Percentiles rank a stretch among this genome's conserved stretches.
These are phyloP conservation scores for Scheffersomyces quercinus DNA, from an alignment of 1,139 yeast species.

Conservation along the genomic window DNA sequence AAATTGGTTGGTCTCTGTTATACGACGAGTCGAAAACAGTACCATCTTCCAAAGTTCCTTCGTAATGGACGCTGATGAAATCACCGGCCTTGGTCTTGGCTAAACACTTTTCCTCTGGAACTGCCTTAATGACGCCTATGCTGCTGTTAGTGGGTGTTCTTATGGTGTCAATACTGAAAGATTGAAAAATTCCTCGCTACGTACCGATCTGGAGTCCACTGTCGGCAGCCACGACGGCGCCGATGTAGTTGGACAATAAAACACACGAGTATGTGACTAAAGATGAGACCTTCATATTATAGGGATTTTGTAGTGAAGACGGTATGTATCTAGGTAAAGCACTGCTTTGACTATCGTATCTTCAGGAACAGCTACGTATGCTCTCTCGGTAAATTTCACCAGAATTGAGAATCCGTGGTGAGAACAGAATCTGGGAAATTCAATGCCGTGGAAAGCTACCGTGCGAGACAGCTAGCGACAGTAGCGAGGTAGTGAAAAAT, in stretches of 20 bases:
- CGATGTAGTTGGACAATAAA: constrained; percentile 1
- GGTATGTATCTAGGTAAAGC: too few relatives aligned
- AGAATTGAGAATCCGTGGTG: too few relatives aligned
- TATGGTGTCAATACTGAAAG: neutral
- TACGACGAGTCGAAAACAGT: constrained; percentile 74
- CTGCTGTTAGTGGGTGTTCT: constrained; percentile 7
- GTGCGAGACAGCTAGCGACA: too few relatives aligned
- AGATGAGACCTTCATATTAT: constrained; percentile 1
- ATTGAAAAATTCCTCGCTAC: constrained; percentile 10
- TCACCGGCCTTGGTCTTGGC: constrained; percentile 65
- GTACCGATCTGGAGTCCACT: constrained; percentile 27
- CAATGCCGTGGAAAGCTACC: too few relatives aligned
- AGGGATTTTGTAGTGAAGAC: neutral
- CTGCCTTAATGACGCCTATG: constrained; percentile 44
- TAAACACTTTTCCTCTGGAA: constrained; percentile 53
- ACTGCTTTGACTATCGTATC: too few relatives aligned
- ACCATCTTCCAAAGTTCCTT: constrained; percentile 69
- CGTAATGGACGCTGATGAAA: constrained; percentile 68
- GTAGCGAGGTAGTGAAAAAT: too few relatives aligned
- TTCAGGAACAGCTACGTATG: too few relatives aligned
- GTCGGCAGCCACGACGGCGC: constrained; percentile 3
- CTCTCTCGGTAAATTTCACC: too few relatives aligned
- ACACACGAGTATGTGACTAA: neutral
- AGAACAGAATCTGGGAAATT: too few relatives aligned
- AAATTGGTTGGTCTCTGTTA: constrained; percentile 63